Evolutionary conservation across 192 early-diverging fungal genomes (phyloP).

Genomic region (Coemansia sp.): DNA sequence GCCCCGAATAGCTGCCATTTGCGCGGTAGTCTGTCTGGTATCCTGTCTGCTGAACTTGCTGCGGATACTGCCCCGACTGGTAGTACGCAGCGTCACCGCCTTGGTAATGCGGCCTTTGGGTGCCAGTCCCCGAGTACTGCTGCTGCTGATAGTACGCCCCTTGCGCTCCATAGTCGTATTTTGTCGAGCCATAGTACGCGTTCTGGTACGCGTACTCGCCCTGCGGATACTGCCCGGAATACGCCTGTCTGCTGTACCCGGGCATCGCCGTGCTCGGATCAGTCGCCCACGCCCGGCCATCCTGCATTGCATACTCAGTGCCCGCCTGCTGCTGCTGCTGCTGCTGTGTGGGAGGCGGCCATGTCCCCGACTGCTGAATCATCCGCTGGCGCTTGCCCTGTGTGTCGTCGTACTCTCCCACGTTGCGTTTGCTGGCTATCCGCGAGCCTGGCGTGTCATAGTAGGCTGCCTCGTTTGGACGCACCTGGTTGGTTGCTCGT

Average conservation of each 20-base stretch:
- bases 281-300: background rate
- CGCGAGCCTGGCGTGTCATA: slow-evolving; percentile 12
- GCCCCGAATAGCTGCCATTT: slow-evolving; percentile 19
- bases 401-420: slow-evolving; percentile 16
- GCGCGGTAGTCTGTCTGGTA: slow-evolving; percentile 14
- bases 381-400: slow-evolving; percentile 41
- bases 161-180: slow-evolving; percentile 21
- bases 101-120: slow-evolving; percentile 13
- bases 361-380: slow-evolving; percentile 25
- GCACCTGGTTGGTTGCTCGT: slow-evolving; percentile 18
- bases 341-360: slow-evolving; percentile 12
- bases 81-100: slow-evolving; percentile 20
- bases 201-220: slow-evolving; percentile 7
- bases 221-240: slow-evolving; percentile 2
- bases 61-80: slow-evolving; percentile 16
- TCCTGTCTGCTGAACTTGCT: background rate
- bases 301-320: background rate
- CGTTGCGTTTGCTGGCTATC: slow-evolving; percentile 14
- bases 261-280: slow-evolving; percentile 13
- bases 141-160: slow-evolving; percentile 11
- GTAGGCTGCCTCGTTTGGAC: slow-evolving; percentile 8
- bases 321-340: background rate
- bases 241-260: background rate
- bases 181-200: slow-evolving; percentile 25
- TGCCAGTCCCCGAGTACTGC: slow-evolving; percentile 1